Conservation (phyloP, 306 rosid species). For the Fragaria iinumae region DNA sequence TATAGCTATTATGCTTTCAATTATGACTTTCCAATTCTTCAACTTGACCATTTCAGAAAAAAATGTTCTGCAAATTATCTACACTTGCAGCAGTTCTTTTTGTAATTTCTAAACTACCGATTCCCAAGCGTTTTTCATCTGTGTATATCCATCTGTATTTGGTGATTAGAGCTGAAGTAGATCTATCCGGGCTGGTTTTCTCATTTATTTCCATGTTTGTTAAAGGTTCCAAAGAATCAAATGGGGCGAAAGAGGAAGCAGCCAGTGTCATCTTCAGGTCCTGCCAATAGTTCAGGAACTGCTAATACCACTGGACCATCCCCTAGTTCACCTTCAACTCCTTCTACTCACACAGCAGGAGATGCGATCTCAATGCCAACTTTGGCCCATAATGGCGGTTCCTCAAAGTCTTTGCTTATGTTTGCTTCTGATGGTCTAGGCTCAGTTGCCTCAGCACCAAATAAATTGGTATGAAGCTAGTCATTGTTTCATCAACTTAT, state of each 20-base stretch:
- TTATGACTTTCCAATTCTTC: neutral
- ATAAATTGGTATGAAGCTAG: slow-evolving; percentile 50
- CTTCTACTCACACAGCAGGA: slow-evolving; percentile 55
- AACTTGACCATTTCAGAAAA: neutral
- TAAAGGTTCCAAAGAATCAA: slow-evolving; percentile 52
- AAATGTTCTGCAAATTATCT: neutral
- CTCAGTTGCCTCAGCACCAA: slow-evolving; percentile 50
- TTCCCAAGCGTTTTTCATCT: neutral
- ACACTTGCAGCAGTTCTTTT: neutral
- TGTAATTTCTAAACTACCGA: neutral
- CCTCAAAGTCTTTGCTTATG: slow-evolving; percentile 52
- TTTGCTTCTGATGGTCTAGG: slow-evolving; percentile 49
- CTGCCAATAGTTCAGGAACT: slow-evolving; percentile 64
- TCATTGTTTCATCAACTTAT: neutral
- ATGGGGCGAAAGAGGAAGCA: slow-evolving; percentile 55
- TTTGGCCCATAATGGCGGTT: slow-evolving; percentile 47
- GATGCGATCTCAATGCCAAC: slow-evolving; percentile 46
- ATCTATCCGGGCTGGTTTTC: slow-evolving; percentile 10
- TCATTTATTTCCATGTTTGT: slow-evolving; percentile 20
- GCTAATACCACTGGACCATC: slow-evolving; percentile 62
- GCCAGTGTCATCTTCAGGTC: slow-evolving; percentile 51
- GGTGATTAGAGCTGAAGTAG: slow-evolving; percentile 4
- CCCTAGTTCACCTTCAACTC: slow-evolving; percentile 54
- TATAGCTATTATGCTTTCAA: neutral
- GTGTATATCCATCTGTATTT: neutral